Evolutionary conservation across 2,329 filamentous ascomycete species (phyloP), one percentile per base, ranked within the genome.

Genomic region (Colletotrichum sp.): DNA sequence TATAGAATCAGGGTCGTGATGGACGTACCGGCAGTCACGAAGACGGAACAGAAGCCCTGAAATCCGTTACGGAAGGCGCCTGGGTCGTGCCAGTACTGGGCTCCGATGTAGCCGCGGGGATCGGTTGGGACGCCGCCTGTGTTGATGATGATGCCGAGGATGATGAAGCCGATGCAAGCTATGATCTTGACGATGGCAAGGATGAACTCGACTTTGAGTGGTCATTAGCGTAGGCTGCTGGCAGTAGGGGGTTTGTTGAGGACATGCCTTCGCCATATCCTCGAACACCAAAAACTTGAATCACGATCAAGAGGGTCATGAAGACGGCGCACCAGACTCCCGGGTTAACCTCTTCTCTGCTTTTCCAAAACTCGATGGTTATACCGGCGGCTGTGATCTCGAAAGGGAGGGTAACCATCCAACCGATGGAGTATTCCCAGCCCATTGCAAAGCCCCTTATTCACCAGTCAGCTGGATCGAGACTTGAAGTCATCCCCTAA

Each of bases 251-350:
- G n/a, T n/a, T n/a, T n/a, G n/a, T n/a, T n/a, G n/a, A n/a, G n/a
- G n/a, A n/a, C n/a, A n/a, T n/a, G n/a, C n/a, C n/a, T 81, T 94
- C 92, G 75, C 92, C 92, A 64, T 93, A 93, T 84, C 93, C 92
- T 27, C 86, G 87, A 81, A 96, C 92, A 66, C 94, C 87, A 76
- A 94, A 93, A 80, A 92, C 92, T 82, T 94, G 94, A 86, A 94
- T 93, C 77, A 82, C 83, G 70, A 93, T 80, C 79, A 94, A 93
- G 61, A 86, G 76, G 13, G 93, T 86, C 7, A 94, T 85, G 84
- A 94, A 92, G 64, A 94, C 88, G 34, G 94, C 89, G 69, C 97
- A 95, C 85, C 92, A 96, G 12, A 96, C 93, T 62, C 94, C 94
- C 0, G 94, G 93, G 80, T 96, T 96, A 73, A 96, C 88, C 64